Evolutionary conservation across 768 basidiomycete genomes (phyloP).

Genomic region (Gloeopeniophorella convolvens): DNA sequence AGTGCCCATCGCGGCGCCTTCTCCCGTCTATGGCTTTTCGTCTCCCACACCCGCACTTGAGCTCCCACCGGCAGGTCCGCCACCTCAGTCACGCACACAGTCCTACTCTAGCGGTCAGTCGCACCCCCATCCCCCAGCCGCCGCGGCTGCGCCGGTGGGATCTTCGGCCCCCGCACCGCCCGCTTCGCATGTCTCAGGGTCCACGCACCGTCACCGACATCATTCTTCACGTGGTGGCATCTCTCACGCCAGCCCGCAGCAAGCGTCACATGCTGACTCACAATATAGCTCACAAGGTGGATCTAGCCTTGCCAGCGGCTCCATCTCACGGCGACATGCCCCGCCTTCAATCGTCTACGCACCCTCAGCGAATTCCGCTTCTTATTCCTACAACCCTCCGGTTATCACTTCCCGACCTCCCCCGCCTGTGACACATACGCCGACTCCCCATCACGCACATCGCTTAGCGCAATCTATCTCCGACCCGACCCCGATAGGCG

Average conservation of each 20-base stretch:
- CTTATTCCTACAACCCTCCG: slow-evolving; percentile 17
- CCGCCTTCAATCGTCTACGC: slow-evolving; percentile 19
- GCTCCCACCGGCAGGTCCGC: slow-evolving; percentile 4
- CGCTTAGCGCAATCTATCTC: slow-evolving; percentile 17
- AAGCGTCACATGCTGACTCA: neutral
- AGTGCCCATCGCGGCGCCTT: slow-evolving; percentile 2
- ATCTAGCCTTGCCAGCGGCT: neutral
- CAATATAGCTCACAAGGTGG: neutral
- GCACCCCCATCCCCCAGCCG: neutral
- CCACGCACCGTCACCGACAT: slow-evolving; percentile 10
- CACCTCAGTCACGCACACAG: slow-evolving; percentile 4
- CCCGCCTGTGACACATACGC: neutral
- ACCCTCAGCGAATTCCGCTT: slow-evolving; percentile 14
- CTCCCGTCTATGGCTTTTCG: slow-evolving; percentile 13
- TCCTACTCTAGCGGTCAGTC: slow-evolving; percentile 13
- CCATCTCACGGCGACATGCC: slow-evolving; percentile 2
- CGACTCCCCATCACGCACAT: neutral
- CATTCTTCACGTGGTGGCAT: slow-evolving; percentile 9
- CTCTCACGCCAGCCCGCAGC: slow-evolving; percentile 3
- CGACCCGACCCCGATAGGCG: slow-evolving; percentile 17
- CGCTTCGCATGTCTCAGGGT: slow-evolving; percentile 7
- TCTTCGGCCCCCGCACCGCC: neutral
- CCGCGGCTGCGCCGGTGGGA: too few species aligned
- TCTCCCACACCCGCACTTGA: slow-evolving; percentile 2
- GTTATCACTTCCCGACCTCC: slow-evolving; percentile 7